Evolutionary conservation across 1,284 basidiomycete genomes (phyloP).

Genomic region (Trichosporon sp.): DNA sequence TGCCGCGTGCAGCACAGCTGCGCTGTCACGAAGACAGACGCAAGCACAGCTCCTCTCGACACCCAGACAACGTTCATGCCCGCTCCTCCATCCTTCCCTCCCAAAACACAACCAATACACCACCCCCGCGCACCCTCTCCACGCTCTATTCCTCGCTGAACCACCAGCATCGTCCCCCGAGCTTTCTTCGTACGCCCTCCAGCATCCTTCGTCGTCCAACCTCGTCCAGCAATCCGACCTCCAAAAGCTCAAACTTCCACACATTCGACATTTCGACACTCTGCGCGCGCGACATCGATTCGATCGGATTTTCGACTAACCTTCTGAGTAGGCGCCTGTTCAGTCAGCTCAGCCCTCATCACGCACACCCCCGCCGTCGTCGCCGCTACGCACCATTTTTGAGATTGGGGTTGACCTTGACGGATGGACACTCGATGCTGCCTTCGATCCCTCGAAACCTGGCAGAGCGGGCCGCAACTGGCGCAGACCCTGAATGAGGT

Average conservation of each 20-base stretch:
- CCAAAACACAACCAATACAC: no score
- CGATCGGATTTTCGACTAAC: constrained; percentile 12
- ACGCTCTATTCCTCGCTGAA: neutral
- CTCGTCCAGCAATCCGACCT: neutral
- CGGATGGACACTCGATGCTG: constrained; percentile 9
- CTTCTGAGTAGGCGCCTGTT: constrained; percentile 23
- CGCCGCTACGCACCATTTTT: constrained; percentile 20
- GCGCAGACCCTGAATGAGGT: neutral
- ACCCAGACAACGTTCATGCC: no score
- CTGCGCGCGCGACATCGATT: constrained; percentile 6
- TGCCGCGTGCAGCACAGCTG: no score
- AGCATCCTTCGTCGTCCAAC: neutral
- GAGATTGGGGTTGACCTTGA: constrained; percentile 12
- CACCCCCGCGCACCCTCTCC: neutral
- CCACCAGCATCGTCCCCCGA: neutral
- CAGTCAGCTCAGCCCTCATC: constrained; percentile 10
- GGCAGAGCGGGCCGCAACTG: neutral
- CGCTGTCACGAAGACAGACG: no score
- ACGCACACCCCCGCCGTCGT: neutral
- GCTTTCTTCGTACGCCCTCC: neutral
- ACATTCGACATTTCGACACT: neutral
- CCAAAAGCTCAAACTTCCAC: neutral
- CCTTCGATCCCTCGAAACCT: constrained; percentile 1
- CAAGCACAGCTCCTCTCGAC: no score
- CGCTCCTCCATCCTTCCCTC: no score